Evolutionary conservation across 129 eudicot genomes (phyloP), one percentile per base, ranked within the genome.

Genomic region (Artemisia argyi): DNA sequence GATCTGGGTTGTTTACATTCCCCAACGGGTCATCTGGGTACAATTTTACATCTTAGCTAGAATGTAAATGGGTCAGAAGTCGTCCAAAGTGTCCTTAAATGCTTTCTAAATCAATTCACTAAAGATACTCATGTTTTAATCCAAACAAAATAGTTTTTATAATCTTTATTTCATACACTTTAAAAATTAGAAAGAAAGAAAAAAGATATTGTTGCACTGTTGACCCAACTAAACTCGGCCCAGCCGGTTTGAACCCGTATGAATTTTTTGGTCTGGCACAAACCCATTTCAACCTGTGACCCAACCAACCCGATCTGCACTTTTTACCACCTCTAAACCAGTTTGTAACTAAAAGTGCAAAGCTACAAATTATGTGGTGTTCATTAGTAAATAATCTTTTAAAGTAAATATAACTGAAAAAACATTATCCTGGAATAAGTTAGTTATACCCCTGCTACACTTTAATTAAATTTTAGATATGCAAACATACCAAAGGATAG

Each of bases 401-500:
- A 39, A 4, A 30, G 46, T 39, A 39, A 39, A 39, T 7, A 39
- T 39, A 39, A 39, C 10, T 39, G 46, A 39, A 39, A 39, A 39
- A 39, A 39, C 46, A 39, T 39, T 39, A 39, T 39, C 46, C 46
- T 39, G 46, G 2, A 39, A 39, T 39, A 39, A 39, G 46, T 39
- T 39, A 7, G 10, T 39, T 39, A 39, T 7, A 58, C 11, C 28
- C n/a, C 5, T 0, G 32, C 7, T 13, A 24, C 63, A 14, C 4
- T 18, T 58, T 20, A 19, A 7, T 18, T 8, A 28, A n/a, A 58
- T 58, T 58, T 58, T 48, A 28, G 65, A 52, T 74, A 47, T 8
- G 50, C 28, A 53, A 65, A 68, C 80, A 39, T 84, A 94, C 98
- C 90, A 18, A 75, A 80, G 50, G 80, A 49, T 74, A 90, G 85